Percentiles rank a stretch among this genome's conserved stretches.
Evolutionary conservation across 108 stramenopile genomes (phyloP).

Genomic region (Stephanodiscus minutulus): DNA sequence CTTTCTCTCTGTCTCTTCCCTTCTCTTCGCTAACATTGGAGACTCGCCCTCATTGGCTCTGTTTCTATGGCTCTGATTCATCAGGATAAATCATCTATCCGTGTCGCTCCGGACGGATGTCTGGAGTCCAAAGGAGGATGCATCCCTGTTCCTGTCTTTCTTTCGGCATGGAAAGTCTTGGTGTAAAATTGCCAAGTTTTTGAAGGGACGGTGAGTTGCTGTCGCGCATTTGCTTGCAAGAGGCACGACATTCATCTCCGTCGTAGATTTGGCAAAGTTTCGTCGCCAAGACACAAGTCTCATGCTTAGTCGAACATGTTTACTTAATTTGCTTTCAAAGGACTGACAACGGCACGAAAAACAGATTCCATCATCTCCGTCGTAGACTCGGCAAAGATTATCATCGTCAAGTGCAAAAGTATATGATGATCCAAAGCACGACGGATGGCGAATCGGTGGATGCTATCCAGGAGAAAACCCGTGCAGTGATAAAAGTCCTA

Average conservation of each 20-base stretch:
- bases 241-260: too few relatives aligned
- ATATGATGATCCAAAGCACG: background rate
- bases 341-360: slow-evolving; percentile 64
- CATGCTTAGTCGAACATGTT: too few relatives aligned
- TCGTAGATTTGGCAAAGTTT: too few relatives aligned
- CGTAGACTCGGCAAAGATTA: slow-evolving; percentile 25
- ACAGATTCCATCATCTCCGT: slow-evolving; percentile 44
- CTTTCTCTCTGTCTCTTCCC: background rate
- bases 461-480: slow-evolving; percentile 4
- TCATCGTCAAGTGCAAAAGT: slow-evolving; percentile 10
- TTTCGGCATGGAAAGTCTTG: slow-evolving; percentile 52
- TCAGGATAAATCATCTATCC: slow-evolving; percentile 28
- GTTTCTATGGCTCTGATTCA: background rate
- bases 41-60: background rate
- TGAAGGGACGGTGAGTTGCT: slow-evolving; percentile 46
- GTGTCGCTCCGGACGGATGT: slow-evolving; percentile 16
- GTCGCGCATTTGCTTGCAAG: background rate
- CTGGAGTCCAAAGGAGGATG: slow-evolving; percentile 50
- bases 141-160: slow-evolving; percentile 47
- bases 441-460: slow-evolving; percentile 8
- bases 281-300: too few relatives aligned
- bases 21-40: background rate
- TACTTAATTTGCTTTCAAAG: slow-evolving; percentile 1
- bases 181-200: slow-evolving; percentile 61
- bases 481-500: slow-evolving; percentile 10